Conservation (phyloP, 2,329 filamentous ascomycete species). For the Alternaria arborescens region DNA sequence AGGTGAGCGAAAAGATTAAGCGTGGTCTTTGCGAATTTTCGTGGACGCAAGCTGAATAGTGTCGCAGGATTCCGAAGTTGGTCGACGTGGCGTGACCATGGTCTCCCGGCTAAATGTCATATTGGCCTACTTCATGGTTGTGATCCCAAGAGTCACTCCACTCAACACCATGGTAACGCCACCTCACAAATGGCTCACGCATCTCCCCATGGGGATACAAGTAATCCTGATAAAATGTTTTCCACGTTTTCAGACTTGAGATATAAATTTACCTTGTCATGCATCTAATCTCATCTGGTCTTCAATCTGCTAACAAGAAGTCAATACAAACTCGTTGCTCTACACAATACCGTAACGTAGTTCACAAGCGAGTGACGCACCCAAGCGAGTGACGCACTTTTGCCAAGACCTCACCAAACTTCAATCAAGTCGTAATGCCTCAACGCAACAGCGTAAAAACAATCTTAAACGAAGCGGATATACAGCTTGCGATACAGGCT, state of each 20-base stretch:
- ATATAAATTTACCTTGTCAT: not conserved
- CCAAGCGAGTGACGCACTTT: too few relatives aligned
- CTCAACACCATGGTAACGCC: not conserved
- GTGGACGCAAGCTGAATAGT: not conserved
- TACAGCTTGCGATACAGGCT: too few relatives aligned
- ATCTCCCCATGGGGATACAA: not conserved
- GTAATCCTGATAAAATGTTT: not conserved
- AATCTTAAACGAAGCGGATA: too few relatives aligned
- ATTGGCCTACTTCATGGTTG: not conserved
- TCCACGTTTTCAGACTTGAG: not conserved
- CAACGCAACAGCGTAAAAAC: too few relatives aligned
- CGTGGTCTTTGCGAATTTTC: not conserved
- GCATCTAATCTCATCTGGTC: not conserved
- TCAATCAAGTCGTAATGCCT: too few relatives aligned
- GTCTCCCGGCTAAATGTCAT: constrained; percentile 1
- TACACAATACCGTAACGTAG: not conserved
- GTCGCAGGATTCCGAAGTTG: not conserved
- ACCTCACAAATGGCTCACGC: not conserved
- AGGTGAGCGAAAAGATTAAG: not conserved
- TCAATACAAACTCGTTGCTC: not conserved
- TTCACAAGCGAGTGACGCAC: too few relatives aligned
- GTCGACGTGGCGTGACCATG: not conserved
- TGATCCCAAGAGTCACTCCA: constrained; percentile 2
- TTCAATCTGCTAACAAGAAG: not conserved
- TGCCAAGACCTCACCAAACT: too few relatives aligned